Percentiles rank a stretch among this genome's conserved stretches.
These are phyloP conservation scores for Kuraishia floccosa DNA, from an alignment of 805 yeast species.

Conservation along the genomic window DNA sequence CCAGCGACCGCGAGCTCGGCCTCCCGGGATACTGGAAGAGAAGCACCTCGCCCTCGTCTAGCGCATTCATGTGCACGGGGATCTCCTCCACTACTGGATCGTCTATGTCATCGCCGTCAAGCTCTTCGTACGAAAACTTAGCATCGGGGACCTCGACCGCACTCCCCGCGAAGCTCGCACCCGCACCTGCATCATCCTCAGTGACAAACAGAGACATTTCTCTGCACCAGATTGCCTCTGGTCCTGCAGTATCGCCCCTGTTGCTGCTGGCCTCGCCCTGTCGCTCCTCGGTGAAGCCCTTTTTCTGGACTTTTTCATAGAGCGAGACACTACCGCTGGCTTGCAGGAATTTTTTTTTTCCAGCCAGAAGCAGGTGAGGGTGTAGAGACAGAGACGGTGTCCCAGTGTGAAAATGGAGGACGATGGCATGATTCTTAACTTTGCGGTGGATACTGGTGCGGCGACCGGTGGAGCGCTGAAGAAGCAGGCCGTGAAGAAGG, in stretches of 20 bases:
- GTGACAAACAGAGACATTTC: constrained; percentile 19
- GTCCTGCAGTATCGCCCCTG: too few relatives aligned
- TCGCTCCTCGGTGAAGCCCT: too few relatives aligned
- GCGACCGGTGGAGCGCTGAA: constrained; percentile 9
- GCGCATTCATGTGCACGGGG: constrained; percentile 36
- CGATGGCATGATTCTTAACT: constrained; percentile 70
- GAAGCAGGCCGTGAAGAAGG: constrained; percentile 21
- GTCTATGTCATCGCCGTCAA: constrained; percentile 25
- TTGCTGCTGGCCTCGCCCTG: too few relatives aligned
- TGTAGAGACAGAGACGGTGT: too few relatives aligned
- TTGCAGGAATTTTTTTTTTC: neutral
- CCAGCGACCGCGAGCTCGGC: constrained; percentile 27
- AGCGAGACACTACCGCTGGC: too few relatives aligned
- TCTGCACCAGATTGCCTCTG: too few relatives aligned
- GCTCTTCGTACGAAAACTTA: too few relatives aligned
- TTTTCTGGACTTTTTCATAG: too few relatives aligned
- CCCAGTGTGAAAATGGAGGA: constrained; percentile 29
- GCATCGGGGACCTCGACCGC: too few relatives aligned
- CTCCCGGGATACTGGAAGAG: constrained; percentile 56
- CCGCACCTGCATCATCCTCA: constrained; percentile 22
- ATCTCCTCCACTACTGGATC: constrained; percentile 54
- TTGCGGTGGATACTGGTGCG: constrained; percentile 33
- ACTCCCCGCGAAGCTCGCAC: too few relatives aligned
- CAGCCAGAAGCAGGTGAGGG: neutral
- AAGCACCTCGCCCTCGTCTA: constrained; percentile 15